Conservation (phyloP, 2,329 filamentous ascomycete species). For the Nothophaeocryptopus gaeumannii region DNA sequence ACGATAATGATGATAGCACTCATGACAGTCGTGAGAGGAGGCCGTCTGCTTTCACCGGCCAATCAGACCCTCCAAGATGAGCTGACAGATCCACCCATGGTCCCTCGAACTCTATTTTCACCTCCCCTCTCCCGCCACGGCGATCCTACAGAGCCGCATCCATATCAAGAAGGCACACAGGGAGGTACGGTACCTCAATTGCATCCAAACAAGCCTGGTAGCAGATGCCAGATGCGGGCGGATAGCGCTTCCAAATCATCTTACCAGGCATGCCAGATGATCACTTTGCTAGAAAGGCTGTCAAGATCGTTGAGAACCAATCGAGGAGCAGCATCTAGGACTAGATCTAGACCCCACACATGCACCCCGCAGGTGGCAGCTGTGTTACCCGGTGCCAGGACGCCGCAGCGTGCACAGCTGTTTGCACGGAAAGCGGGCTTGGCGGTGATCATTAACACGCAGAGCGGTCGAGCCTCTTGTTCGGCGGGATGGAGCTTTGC, state of each 20-base stretch:
- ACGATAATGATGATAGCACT: too few species aligned
- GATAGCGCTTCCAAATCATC: constrained; percentile 21
- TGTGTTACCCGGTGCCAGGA: too few species aligned
- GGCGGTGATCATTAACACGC: constrained; percentile 12
- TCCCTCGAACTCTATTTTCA: too few species aligned
- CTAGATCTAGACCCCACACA: constrained; percentile 18
- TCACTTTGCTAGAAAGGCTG: neutral
- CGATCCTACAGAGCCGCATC: too few species aligned
- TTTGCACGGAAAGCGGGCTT: constrained; percentile 1
- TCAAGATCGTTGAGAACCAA: constrained; percentile 6
- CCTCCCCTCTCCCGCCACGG: too few species aligned
- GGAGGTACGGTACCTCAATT: too few species aligned
- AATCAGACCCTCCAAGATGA: too few species aligned
- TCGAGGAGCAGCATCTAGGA: neutral
- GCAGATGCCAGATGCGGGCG: constrained; percentile 8
- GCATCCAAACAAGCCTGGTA: neutral
- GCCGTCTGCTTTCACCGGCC: too few species aligned
- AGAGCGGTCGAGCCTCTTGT: constrained; percentile 15
- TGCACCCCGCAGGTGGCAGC: constrained; percentile 20
- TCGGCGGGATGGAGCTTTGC: constrained; percentile 24
- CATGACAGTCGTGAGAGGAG: too few species aligned
- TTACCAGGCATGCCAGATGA: neutral
- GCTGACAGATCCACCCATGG: too few species aligned
- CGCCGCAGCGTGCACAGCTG: neutral
- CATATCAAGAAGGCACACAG: too few species aligned